Base-by-base conservation (phyloP, 164 flowering plant genomes). In the Dillenia turbinata region DNA sequence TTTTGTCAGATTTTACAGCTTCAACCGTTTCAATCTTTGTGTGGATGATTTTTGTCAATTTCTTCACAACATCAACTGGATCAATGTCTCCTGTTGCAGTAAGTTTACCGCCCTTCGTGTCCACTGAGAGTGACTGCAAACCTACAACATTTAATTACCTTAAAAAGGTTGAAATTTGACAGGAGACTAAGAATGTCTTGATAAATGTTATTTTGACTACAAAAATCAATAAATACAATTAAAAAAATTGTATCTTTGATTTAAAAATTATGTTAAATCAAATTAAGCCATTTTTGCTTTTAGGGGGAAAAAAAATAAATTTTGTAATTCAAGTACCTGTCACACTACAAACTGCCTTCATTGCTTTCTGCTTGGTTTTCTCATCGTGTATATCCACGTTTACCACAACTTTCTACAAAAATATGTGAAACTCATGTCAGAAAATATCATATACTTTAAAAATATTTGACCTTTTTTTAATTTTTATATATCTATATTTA, bases 51-150 rank as follows among this genome's bases (percentile, higher is more conserved):
- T 90, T 92, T 17, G 95, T 71, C 66, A 89, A 53, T 66, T 84
- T 92, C 77, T 82, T 81, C 59, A 79, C 96, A 1, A 84, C 69
- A 16, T 56, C 49, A 0, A 83, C 81, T 0, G 96, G 89, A 69
- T 92, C 96, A 1, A 85, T 86, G 3, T 78, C 70, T 56, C 98
- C 98, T 0, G 84, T 77, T 63, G 88, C 82, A 0, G 92, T 90
- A 10, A 92, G 47, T 64, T 81, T 88, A 79, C 68, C 71, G 16
- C 74, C 90, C 65, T 92, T 90, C 87, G 86, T 79, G 77, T 92
- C 92, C 74, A 92, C 69, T 16, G 95, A 59, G 44, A 92, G 81
- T 4, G 85, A 81, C 98, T 92, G 7, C 40, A 33, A 33, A 33
- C 40, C 40, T 33, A 33, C 40, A 33, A 5, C 40, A 33, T 33